Conservation (phyloP, 495 filamentous ascomycete genomes). For the Hypoxylon lenormandii region DNA sequence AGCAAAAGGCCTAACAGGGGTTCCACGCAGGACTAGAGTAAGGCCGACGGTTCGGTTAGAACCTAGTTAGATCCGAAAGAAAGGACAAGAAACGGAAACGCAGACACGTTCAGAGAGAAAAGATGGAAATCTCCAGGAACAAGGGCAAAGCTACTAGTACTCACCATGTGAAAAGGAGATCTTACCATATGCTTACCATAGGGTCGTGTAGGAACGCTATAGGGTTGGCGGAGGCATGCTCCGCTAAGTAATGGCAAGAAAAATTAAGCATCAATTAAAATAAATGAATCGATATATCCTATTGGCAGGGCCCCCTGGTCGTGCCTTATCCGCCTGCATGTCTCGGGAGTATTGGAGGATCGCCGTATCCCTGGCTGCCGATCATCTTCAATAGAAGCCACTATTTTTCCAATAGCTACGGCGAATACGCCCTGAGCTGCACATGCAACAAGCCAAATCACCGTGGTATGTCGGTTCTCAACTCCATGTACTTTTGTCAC, state of each 20-base stretch:
- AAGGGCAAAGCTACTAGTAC: slow-evolving; percentile 41
- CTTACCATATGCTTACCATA: slow-evolving; percentile 26
- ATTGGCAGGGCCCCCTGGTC: slow-evolving; percentile 44
- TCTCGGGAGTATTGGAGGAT: slow-evolving; percentile 49
- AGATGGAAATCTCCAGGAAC: slow-evolving; percentile 35
- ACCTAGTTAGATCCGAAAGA: slow-evolving; percentile 21
- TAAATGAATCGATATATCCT: slow-evolving; percentile 46
- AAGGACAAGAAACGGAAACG: slow-evolving; percentile 21
- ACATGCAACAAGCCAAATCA: slow-evolving; percentile 1
- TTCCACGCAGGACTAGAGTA: slow-evolving; percentile 21
- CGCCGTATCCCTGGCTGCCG: slow-evolving; percentile 41
- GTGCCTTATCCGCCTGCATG: slow-evolving; percentile 47
- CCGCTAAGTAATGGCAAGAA: slow-evolving; percentile 40
- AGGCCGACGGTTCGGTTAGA: slow-evolving; percentile 25
- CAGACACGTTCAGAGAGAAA: slow-evolving; percentile 27
- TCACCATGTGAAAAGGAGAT: slow-evolving; percentile 29
- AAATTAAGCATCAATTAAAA: slow-evolving; percentile 47
- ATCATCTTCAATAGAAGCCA: slow-evolving; percentile 45
- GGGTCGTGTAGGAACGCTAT: slow-evolving; percentile 45
- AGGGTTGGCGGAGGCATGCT: slow-evolving; percentile 42
- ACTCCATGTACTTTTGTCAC: slow-evolving; percentile 26
- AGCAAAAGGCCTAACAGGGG: slow-evolving; percentile 18
- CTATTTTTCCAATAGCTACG: slow-evolving; percentile 43
- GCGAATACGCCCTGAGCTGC: background rate
- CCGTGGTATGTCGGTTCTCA: background rate